phyloP scores from a whole-genome alignment of 352 stramenopile species.

The Pythium brachiatum region DNA sequence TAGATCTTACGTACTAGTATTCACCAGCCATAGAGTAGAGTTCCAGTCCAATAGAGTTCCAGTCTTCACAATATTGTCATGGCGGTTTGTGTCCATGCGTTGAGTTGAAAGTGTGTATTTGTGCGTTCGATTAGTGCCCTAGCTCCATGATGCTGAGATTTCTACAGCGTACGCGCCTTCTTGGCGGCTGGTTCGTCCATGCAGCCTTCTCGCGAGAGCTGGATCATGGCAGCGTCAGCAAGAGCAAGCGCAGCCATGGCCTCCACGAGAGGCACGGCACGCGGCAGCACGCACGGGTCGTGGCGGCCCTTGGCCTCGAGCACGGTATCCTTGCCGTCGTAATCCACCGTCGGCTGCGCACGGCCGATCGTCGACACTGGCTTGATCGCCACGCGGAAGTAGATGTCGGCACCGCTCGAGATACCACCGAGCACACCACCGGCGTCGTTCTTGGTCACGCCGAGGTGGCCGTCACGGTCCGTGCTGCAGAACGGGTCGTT shows the following conservation, averaged over 20 bases:
- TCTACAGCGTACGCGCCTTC: constrained; percentile 40
- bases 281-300: constrained; percentile 97
- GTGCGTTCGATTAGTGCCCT: not conserved
- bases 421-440: constrained; percentile 98
- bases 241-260: constrained; percentile 97
- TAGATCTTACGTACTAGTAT: not conserved
- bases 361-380: constrained; percentile 98
- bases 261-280: constrained; percentile 97
- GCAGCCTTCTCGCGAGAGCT: constrained; percentile 87
- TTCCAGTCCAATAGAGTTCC: not conserved
- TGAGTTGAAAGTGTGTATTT: not conserved
- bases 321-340: constrained; percentile 94
- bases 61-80: too few relatives aligned
- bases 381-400: constrained; percentile 99
- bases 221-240: constrained; percentile 95
- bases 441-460: constrained; percentile 85
- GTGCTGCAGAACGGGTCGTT: constrained; percentile 97
- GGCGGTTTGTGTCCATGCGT: too few relatives aligned
- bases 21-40: not conserved
- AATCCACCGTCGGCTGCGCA: constrained; percentile 92
- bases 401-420: constrained; percentile 97
- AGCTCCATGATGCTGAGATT: not conserved
- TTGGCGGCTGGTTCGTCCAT: constrained; percentile 56
- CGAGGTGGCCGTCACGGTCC: constrained; percentile 51
- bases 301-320: constrained; percentile 97